phyloP scores from a whole-genome alignment of 2,329 filamentous ascomycete species.

The Rosellinia necatrix region DNA sequence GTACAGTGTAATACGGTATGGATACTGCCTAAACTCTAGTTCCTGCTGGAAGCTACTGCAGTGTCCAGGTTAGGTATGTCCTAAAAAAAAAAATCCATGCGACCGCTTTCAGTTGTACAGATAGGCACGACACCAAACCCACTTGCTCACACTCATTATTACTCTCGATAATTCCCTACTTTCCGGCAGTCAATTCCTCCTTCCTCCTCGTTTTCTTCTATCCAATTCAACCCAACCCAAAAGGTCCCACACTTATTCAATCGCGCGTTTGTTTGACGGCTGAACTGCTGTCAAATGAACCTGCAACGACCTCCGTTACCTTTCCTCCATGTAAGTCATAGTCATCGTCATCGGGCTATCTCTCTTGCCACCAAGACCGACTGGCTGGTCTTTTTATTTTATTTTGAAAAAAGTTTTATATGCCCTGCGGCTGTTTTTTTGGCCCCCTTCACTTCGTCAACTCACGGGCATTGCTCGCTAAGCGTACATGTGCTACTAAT shows the following conservation, averaged over 20 bases:
- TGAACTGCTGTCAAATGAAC: constrained; percentile 93
- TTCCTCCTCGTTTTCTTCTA: background rate
- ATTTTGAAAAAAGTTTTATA: too few species aligned
- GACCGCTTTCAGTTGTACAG: background rate
- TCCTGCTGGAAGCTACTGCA: too few species aligned
- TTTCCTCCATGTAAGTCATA: constrained; percentile 65
- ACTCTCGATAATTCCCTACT: constrained; percentile 15
- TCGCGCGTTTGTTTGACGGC: constrained; percentile 94
- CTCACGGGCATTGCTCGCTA: background rate
- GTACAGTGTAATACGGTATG: too few species aligned
- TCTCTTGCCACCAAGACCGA: background rate
- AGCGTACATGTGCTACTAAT: background rate
- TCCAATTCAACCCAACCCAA: constrained; percentile 19
- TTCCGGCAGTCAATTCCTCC: background rate
- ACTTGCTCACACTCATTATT: constrained; percentile 14
- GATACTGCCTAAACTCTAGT: background rate
- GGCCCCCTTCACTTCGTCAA: too few species aligned
- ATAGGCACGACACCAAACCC: too few species aligned
- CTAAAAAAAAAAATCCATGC: background rate
- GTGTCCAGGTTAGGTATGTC: too few species aligned
- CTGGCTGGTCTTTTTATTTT: too few species aligned
- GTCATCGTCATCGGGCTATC: constrained; percentile 35
- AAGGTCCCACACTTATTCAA: constrained; percentile 33
- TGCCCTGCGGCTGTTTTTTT: too few species aligned
- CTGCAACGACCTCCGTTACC: constrained; percentile 73